A percentile compares a stretch with the other conserved stretches of the same genome.
phyloP scores from a whole-genome alignment of 1,139 yeast species.

The Kodamaea sp. region DNA sequence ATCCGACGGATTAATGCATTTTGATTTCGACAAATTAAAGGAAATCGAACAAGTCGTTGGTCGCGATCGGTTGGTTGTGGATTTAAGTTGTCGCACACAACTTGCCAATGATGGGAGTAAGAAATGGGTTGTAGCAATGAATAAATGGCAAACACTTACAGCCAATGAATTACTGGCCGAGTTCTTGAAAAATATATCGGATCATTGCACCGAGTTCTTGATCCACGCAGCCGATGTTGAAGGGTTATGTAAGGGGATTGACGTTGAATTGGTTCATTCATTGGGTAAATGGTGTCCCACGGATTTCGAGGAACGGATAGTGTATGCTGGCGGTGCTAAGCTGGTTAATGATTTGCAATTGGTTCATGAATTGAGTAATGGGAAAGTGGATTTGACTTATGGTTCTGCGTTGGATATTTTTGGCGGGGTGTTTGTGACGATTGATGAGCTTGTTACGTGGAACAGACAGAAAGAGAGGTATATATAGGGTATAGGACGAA shows the following conservation, averaged over 20 bases:
- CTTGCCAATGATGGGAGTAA: constrained; percentile 22
- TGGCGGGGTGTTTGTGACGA: constrained; percentile 79
- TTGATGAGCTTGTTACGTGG: constrained; percentile 56
- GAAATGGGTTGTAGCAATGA: constrained; percentile 91
- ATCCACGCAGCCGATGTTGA: constrained; percentile 99
- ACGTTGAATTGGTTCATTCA: constrained; percentile 63
- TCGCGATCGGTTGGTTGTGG: constrained; percentile 70
- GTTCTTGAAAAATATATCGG: constrained; percentile 51
- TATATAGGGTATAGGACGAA: too few species aligned
- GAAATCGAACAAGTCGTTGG: constrained; percentile 54
- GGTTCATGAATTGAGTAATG: constrained; percentile 65
- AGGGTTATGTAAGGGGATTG: constrained; percentile 92
- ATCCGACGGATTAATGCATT: constrained; percentile 30
- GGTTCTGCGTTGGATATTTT: constrained; percentile 94
- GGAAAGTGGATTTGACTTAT: constrained; percentile 84
- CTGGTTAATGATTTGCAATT: constrained; percentile 60
- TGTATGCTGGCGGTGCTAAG: constrained; percentile 97
- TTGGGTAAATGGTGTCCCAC: constrained; percentile 74
- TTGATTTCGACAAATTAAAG: constrained; percentile 54
- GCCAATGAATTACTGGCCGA: constrained; percentile 50
- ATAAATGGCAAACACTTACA: constrained; percentile 94
- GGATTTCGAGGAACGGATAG: constrained; percentile 62
- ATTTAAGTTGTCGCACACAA: constrained; percentile 75
- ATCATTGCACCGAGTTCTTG: constrained; percentile 78
- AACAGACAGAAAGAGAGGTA: too few species aligned